phyloP scores from a whole-genome alignment of 768 basidiomycete genomes.

The Mycena floridula region DNA sequence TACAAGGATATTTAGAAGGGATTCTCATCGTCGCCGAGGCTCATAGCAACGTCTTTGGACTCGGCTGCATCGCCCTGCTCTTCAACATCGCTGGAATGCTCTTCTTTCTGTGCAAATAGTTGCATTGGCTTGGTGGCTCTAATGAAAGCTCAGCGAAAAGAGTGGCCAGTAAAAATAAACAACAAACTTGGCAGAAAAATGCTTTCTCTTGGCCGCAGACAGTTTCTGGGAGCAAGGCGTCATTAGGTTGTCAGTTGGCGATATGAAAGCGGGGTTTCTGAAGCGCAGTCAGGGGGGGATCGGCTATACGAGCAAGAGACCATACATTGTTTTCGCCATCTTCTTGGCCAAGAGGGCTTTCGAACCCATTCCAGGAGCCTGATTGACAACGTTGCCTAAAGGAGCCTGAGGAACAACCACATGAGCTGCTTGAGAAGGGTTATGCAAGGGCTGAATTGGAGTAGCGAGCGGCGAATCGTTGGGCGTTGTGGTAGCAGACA shows the following conservation, averaged over 20 bases:
- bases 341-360: conserved; percentile 92
- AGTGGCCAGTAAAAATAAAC: conserved; percentile 18
- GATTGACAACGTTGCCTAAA: conserved; percentile 58
- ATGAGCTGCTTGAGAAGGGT: conserved; percentile 74
- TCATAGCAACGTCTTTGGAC: conserved; percentile 18
- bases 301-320: conserved; percentile 10
- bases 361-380: conserved; percentile 71
- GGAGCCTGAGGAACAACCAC: conserved; percentile 77
- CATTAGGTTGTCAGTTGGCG: conserved; percentile 93
- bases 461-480: conserved; percentile 57
- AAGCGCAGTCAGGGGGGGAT: conserved; percentile 7
- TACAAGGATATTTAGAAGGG: conserved; percentile 52
- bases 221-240: conserved; percentile 93
- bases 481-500: conserved; percentile 57
- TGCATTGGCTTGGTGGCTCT: conserved; percentile 60
- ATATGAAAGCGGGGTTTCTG: conserved; percentile 85
- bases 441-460: conserved; percentile 79
- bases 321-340: conserved; percentile 84
- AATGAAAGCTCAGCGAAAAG: conserved; percentile 4
- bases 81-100: conserved; percentile 33
- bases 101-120: conserved; percentile 49
- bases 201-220: conserved; percentile 86
- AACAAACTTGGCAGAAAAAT: conserved; percentile 69
- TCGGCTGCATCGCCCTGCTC: conserved; percentile 21
- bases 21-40: conserved; percentile 57